Evolutionary conservation across 2,329 filamentous ascomycete genomes (phyloP).

Genomic region (Talaromyces pinophilus): DNA sequence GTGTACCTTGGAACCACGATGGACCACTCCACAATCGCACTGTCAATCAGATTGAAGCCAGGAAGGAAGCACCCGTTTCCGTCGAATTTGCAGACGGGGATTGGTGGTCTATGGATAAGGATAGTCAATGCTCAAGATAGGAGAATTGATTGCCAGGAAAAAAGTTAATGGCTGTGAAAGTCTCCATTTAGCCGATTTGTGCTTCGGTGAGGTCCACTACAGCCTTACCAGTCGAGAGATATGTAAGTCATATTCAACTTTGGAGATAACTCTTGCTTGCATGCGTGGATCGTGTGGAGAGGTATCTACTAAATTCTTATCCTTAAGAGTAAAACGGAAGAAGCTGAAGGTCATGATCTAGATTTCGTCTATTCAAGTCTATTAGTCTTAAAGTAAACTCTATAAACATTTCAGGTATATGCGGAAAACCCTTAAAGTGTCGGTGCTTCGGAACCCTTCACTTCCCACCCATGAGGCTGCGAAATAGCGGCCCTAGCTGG

Average conservation of each 20-base stretch:
- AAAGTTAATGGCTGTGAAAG: neutral
- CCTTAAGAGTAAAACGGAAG: too few relatives aligned
- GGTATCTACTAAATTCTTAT: neutral
- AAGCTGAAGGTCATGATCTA: neutral
- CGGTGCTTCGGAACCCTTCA: neutral
- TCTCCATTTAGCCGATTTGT: neutral
- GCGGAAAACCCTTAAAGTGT: neutral
- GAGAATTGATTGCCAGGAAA: neutral
- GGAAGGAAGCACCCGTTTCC: neutral
- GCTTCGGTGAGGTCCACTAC: neutral
- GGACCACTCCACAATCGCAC: neutral
- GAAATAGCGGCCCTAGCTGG: neutral
- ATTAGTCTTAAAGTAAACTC: neutral
- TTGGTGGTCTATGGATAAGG: neutral
- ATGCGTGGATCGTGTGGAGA: neutral
- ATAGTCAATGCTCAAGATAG: neutral
- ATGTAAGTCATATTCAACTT: neutral
- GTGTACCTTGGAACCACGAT: neutral
- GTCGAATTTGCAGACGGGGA: neutral
- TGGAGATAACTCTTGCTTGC: neutral
- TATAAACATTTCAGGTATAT: neutral
- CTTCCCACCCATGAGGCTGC: constrained; percentile 1
- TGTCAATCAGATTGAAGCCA: neutral
- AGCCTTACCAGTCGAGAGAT: neutral
- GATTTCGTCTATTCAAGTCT: neutral